Percentiles rank a stretch among this genome's conserved stretches.
Conservation (phyloP, 176 grass and related monocot species). For the Musa troglodytarum region DNA sequence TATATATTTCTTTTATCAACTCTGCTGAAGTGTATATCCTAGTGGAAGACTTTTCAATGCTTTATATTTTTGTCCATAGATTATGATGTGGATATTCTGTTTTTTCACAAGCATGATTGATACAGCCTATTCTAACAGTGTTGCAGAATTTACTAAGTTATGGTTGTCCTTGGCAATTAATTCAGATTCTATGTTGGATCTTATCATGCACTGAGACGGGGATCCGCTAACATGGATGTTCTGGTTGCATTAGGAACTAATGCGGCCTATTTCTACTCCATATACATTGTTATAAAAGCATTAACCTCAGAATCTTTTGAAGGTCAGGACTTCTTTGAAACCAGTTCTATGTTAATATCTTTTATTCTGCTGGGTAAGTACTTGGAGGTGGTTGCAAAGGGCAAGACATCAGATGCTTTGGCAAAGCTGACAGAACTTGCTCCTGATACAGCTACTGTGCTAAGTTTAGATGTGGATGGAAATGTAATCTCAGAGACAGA, state of each 20-base stretch:
- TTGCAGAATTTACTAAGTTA: conserved; percentile 1
- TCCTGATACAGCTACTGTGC: conserved; percentile 80
- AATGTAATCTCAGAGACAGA: conserved; percentile 73
- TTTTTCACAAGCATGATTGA: neutral
- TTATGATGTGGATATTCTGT: neutral
- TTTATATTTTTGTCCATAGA: neutral
- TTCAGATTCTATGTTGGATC: conserved; percentile 86
- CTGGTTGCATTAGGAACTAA: conserved; percentile 95
- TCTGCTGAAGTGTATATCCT: neutral
- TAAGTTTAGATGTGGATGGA: conserved; percentile 59
- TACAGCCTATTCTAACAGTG: neutral
- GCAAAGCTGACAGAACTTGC: conserved; percentile 90
- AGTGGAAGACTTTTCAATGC: neutral
- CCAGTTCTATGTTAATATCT: conserved; percentile 95
- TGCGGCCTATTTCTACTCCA: conserved; percentile 93
- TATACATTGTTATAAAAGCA: conserved; percentile 75
- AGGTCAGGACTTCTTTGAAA: conserved; percentile 97
- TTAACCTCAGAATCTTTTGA: conserved; percentile 61
- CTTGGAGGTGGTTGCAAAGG: conserved; percentile 81
- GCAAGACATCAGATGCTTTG: conserved; percentile 94
- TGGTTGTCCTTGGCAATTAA: neutral
- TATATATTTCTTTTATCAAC: neutral
- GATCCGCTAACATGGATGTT: conserved; percentile 97
- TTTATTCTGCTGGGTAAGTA: conserved; percentile 99
- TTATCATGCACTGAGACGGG: conserved; percentile 85